Evolutionary conservation across 257 asterid species (phyloP), one percentile per base, ranked within the genome.

Genomic region (Solanum chmielewskii): DNA sequence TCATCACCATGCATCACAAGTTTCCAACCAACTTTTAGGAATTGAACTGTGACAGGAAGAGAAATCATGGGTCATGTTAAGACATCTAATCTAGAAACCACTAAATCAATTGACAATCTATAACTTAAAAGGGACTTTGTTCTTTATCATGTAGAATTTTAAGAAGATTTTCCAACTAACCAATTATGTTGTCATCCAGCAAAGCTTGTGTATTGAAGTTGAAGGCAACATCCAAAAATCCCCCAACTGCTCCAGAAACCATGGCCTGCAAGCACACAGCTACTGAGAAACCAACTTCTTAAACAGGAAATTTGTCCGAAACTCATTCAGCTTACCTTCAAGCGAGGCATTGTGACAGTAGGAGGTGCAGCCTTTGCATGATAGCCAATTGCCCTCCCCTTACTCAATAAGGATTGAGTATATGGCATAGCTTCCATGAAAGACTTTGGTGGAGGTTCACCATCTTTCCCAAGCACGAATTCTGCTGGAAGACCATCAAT

Each of bases 321-420:
- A 68, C 39, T n/a, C 27, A 29, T 83, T 85, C 11, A n/a, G 37
- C 42, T 52, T 84, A 93, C 99, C 97, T 96, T 96, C 90, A 96
- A 86, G 71, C 98, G 99, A 83, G 99, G 98, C 99, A 96, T 96
- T 75, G 99, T 96, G 27, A 96, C 99, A 76, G 99, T 96, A 39
- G 99, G 99, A 41, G 99, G 97, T 35, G 98, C 97, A n/a, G 99
- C 97, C 92, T 92, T 94, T 21, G 99, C 98, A 90, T 95, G 98
- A 89, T 93, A 95, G 7, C 99, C 98, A 59, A 93, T 82, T 45
- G 97, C 98, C 88, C 91, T 90, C 89, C 97, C 93, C 78, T 87
- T 85, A 85, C 94, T 92, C 90, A 96, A 90, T 85, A 96, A 89
- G 33, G 98, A 93, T 88, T 93, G 98, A 25, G 97, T 95, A 87